phyloP scores from a whole-genome alignment of 306 rosid genomes.

The Macrotyloma uniflorum region DNA sequence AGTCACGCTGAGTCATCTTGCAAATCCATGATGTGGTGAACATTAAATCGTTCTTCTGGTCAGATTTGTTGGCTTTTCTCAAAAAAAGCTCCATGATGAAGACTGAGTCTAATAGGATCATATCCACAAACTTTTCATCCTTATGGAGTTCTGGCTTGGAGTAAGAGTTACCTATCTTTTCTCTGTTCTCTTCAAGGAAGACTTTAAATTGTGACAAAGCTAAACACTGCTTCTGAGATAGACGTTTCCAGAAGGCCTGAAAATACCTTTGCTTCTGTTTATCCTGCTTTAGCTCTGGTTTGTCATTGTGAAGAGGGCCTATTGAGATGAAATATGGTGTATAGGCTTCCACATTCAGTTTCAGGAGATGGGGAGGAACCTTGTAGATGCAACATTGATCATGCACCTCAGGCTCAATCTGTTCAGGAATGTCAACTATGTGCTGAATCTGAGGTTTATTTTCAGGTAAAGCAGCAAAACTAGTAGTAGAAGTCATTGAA shows the following conservation, averaged over 20 bases:
- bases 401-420: background rate
- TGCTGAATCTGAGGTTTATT: slow-evolving; percentile 14
- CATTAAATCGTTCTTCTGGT: slow-evolving; percentile 28
- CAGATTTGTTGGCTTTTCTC: slow-evolving; percentile 3
- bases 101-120: slow-evolving; percentile 35
- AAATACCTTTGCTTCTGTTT: slow-evolving; percentile 39
- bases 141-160: slow-evolving; percentile 5
- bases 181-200: slow-evolving; percentile 19
- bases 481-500: slow-evolving; percentile 29
- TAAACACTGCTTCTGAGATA: slow-evolving; percentile 11
- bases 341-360: slow-evolving; percentile 31
- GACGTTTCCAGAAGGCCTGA: slow-evolving; percentile 33
- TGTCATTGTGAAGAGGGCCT: slow-evolving; percentile 37
- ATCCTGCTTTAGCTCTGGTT: slow-evolving; percentile 22
- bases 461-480: background rate
- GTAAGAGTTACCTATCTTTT: slow-evolving; percentile 22
- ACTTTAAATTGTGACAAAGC: slow-evolving; percentile 15
- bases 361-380: slow-evolving; percentile 30
- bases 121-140: slow-evolving; percentile 7
- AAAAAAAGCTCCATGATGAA: slow-evolving; percentile 42
- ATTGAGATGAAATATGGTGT: slow-evolving; percentile 40
- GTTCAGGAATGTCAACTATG: slow-evolving; percentile 35
- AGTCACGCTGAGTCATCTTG: slow-evolving; percentile 32
- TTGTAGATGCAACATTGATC: slow-evolving; percentile 43
- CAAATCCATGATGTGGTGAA: slow-evolving; percentile 38